Conservation (phyloP, 2,329 filamentous ascomycete genomes). For the Chaetoscypha palmicola region DNA sequence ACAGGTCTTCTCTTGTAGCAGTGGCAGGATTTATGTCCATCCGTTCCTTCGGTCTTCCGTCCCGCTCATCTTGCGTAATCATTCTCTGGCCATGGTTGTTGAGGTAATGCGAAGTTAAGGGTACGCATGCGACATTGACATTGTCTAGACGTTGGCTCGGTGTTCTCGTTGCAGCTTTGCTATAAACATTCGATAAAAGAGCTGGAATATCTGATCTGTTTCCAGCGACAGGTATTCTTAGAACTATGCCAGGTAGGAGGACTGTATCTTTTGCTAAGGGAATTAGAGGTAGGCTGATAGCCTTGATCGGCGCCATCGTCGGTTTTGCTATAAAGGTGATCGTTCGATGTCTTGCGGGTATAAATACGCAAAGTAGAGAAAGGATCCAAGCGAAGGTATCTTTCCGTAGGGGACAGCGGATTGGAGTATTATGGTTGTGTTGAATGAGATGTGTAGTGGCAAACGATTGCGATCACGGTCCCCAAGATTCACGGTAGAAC, state of each 20-base stretch:
- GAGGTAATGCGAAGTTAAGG: conserved; percentile 69
- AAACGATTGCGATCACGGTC: not conserved
- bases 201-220: conserved; percentile 82
- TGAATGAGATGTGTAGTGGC: not conserved
- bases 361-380: no score
- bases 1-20: conserved; percentile 66
- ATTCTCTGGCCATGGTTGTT: conserved; percentile 69
- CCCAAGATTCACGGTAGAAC: no score
- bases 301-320: conserved; percentile 22
- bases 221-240: conserved; percentile 74
- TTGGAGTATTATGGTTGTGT: no score
- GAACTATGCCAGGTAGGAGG: conserved; percentile 76
- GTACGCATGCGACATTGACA: conserved; percentile 81
- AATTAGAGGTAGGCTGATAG: conserved; percentile 59
- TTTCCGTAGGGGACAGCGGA: no score
- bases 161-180: conserved; percentile 62
- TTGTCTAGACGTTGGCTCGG: conserved; percentile 55
- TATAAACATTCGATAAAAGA: conserved; percentile 78
- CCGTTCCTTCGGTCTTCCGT: conserved; percentile 19
- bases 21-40: conserved; percentile 49
- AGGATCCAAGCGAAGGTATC: no score
- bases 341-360: no score
- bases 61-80: conserved; percentile 55
- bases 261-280: conserved; percentile 74
- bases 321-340: no score